phyloP scores from a whole-genome alignment of 495 filamentous ascomycete genomes.

The Aspergillus egyptiacus region DNA sequence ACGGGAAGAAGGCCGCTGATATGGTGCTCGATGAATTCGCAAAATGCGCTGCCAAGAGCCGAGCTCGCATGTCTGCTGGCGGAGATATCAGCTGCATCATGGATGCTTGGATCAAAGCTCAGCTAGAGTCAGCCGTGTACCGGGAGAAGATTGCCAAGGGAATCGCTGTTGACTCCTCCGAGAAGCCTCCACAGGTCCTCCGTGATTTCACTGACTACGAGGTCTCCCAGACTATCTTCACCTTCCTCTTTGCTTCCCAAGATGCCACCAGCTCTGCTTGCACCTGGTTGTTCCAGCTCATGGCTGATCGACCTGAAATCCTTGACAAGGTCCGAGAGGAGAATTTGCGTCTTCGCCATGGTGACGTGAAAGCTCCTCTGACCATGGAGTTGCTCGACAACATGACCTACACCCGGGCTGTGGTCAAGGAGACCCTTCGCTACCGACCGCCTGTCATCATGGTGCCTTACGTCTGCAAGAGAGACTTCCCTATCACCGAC shows the following conservation, averaged over 20 bases:
- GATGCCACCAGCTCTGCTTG: conserved; percentile 90
- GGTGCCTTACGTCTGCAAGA: conserved; percentile 95
- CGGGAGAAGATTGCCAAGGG: conserved; percentile 67
- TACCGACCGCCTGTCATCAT: conserved; percentile 97
- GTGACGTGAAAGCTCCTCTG: conserved; percentile 63
- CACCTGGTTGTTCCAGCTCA: conserved; percentile 92
- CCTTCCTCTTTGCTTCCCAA: conserved; percentile 96
- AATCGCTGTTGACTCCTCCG: conserved; percentile 54
- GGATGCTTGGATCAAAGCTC: conserved; percentile 85
- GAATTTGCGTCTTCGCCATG: conserved; percentile 71
- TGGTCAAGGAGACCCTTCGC: conserved; percentile 88
- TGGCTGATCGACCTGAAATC: conserved; percentile 89
- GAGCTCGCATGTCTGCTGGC: conserved; percentile 85
- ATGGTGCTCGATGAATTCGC: conserved; percentile 88
- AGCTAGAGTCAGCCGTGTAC: conserved; percentile 75
- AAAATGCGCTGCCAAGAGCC: conserved; percentile 88
- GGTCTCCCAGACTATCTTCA: conserved; percentile 92
- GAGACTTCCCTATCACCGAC: conserved; percentile 85
- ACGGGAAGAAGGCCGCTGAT: conserved; percentile 91
- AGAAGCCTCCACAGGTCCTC: conserved; percentile 76
- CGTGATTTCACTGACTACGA: conserved; percentile 88
- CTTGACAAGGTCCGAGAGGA: conserved; percentile 89
- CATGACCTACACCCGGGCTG: conserved; percentile 85
- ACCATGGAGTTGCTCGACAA: conserved; percentile 80
- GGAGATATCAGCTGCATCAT: conserved; percentile 86